Conservation (phyloP, 345 rosid genomes). For the Salix arbutifolia region DNA sequence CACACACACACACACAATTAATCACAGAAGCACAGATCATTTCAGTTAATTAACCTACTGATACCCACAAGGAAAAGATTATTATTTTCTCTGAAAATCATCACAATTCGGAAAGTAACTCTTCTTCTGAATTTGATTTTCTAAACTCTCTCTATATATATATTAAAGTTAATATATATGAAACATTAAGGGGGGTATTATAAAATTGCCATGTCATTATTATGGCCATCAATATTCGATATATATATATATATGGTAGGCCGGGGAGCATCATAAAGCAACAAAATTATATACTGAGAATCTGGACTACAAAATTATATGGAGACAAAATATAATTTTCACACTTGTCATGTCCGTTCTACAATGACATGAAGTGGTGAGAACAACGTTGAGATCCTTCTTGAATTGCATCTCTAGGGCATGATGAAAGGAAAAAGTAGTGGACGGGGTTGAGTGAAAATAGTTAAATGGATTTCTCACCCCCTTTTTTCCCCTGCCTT, state of each 20-base stretch:
- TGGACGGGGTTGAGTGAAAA: conserved; percentile 15
- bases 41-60: not conserved
- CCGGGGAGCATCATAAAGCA: not conserved
- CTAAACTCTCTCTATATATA: not conserved
- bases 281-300: not conserved
- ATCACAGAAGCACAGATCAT: not conserved
- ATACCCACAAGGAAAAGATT: not conserved
- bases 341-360: not conserved
- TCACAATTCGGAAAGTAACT: not conserved
- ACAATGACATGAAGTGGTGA: not conserved
- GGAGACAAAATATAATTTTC: not conserved
- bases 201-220: too few relatives aligned
- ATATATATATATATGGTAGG: too few relatives aligned
- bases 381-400: conserved; percentile 11
- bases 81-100: not conserved
- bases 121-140: not conserved
- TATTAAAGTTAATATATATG: not conserved
- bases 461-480: not conserved
- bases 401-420: conserved; percentile 3
- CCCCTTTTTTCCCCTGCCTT: not conserved
- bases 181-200: not conserved
- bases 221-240: too few relatives aligned
- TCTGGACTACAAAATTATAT: not conserved
- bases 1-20: too few relatives aligned
- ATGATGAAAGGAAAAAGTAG: conserved; percentile 7